These are phyloP conservation scores for Sarocladiaceae sp. DNA, from an alignment of 2,329 filamentous ascomycete genomes.

Conservation along the genomic window DNA sequence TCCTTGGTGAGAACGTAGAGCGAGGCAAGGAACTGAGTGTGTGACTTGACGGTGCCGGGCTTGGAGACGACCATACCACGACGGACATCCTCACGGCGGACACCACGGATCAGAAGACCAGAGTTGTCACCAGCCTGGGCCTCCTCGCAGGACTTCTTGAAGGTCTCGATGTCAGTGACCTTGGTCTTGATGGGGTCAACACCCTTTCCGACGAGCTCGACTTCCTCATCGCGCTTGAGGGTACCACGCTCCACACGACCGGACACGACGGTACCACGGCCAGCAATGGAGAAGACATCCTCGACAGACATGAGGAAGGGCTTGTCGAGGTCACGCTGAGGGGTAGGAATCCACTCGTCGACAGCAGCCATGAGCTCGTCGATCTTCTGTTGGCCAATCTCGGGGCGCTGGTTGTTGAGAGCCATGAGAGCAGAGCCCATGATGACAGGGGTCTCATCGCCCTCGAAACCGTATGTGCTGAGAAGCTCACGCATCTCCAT, in stretches of 20 bases:
- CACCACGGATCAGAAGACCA: constrained; percentile 87
- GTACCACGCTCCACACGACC: constrained; percentile 95
- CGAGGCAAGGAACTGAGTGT: constrained; percentile 88
- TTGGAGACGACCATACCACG: constrained; percentile 92
- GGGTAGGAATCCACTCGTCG: constrained; percentile 94
- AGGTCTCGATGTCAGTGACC: constrained; percentile 99
- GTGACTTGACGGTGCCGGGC: constrained; percentile 77
- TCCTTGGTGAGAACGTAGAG: constrained; percentile 98
- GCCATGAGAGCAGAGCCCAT: constrained; percentile 96
- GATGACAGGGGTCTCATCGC: constrained; percentile 94
- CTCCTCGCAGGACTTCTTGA: constrained; percentile 99
- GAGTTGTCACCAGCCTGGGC: constrained; percentile 97
- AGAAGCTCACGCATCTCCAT: constrained; percentile 99
- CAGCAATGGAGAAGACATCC: constrained; percentile 83
- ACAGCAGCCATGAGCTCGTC: constrained; percentile 87
- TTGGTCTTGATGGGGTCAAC: constrained; percentile 87
- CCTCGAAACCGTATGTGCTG: constrained; percentile 88
- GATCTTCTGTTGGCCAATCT: constrained; percentile 83
- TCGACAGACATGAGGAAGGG: constrained; percentile 99
- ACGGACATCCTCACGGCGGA: constrained; percentile 89
- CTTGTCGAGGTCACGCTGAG: constrained; percentile 90
- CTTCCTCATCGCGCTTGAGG: constrained; percentile 88
- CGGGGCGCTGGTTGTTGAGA: constrained; percentile 75
- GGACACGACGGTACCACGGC: constrained; percentile 93
- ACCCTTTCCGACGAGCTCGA: constrained; percentile 90